Percentiles rank a stretch among this genome's conserved stretches.
Evolutionary conservation across 148 eudicot genomes (phyloP).

Genomic region (Rhododendron molle): DNA sequence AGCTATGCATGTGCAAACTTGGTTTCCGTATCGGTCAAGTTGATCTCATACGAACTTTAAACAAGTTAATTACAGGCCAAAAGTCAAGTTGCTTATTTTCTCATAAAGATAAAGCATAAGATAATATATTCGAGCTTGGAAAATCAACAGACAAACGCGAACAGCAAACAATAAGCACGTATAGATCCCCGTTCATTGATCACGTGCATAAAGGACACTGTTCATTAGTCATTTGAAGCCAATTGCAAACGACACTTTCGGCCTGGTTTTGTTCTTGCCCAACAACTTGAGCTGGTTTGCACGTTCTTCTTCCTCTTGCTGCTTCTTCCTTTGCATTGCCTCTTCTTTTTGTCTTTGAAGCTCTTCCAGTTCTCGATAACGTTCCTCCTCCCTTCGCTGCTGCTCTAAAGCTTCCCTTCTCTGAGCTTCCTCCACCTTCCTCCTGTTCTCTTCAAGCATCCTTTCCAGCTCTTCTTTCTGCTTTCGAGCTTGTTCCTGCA

Average conservation of each 20-base stretch:
- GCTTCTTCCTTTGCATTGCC: conserved; percentile 78
- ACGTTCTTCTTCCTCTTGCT: conserved; percentile 87
- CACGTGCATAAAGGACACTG: background rate
- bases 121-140: background rate
- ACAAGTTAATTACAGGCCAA: background rate
- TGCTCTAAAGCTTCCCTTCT: conserved; percentile 79
- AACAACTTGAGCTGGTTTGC: conserved; percentile 65
- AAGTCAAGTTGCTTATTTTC: background rate
- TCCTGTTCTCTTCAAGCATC: conserved; percentile 73
- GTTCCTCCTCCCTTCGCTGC: conserved; percentile 76
- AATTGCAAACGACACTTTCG: conserved; percentile 75
- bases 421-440: conserved; percentile 78
- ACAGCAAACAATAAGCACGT: background rate
- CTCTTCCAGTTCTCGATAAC: conserved; percentile 81
- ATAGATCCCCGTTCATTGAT: background rate
- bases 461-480: conserved; percentile 82
- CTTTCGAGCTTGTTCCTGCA: conserved; percentile 67
- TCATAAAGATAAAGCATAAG: background rate
- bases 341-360: conserved; percentile 82
- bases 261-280: conserved; percentile 91
- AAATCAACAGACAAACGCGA: background rate
- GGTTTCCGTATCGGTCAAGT: background rate
- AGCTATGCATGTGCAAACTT: background rate
- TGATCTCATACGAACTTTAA: background rate
- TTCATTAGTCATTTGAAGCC: conserved; percentile 14